A percentile compares a stretch with the other conserved stretches of the same genome.
Conservation (phyloP, 331 rosid species). For the Dryas integrifolia region DNA sequence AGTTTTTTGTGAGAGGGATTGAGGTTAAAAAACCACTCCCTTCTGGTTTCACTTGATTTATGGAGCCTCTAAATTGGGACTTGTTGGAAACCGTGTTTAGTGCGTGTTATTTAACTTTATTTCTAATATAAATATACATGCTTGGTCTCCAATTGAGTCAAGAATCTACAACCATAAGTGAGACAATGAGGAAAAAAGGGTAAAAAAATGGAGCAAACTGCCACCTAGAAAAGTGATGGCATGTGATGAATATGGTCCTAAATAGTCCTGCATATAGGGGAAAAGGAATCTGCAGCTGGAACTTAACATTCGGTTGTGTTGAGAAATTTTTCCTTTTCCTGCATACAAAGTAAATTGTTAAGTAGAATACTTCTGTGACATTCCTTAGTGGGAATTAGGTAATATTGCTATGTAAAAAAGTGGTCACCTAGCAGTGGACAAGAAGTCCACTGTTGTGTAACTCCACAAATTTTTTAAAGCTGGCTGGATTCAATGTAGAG, state of each 20-base stretch:
- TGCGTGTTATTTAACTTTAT: too few species aligned
- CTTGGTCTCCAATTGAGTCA: too few species aligned
- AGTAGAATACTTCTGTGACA: background rate
- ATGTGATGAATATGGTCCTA: background rate
- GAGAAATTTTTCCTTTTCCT: background rate
- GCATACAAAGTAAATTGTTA: background rate
- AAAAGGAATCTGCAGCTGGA: background rate
- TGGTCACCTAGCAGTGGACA: too few species aligned
- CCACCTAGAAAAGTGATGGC: background rate
- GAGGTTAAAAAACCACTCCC: background rate
- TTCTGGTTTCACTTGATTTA: too few species aligned
- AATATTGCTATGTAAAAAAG: background rate
- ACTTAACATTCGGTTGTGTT: background rate
- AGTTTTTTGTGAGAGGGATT: background rate
- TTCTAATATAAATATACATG: too few species aligned
- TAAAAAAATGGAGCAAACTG: too few species aligned
- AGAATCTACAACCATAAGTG: too few species aligned
- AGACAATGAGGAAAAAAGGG: too few species aligned
- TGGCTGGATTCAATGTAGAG: too few species aligned
- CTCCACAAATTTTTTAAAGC: background rate
- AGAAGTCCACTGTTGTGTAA: background rate
- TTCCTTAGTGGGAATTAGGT: background rate
- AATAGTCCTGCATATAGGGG: background rate
- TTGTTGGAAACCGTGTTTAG: background rate
- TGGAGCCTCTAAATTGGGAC: background rate